Evolutionary conservation across 2,329 filamentous ascomycete genomes (phyloP).

Genomic region (Trichophyton simii): DNA sequence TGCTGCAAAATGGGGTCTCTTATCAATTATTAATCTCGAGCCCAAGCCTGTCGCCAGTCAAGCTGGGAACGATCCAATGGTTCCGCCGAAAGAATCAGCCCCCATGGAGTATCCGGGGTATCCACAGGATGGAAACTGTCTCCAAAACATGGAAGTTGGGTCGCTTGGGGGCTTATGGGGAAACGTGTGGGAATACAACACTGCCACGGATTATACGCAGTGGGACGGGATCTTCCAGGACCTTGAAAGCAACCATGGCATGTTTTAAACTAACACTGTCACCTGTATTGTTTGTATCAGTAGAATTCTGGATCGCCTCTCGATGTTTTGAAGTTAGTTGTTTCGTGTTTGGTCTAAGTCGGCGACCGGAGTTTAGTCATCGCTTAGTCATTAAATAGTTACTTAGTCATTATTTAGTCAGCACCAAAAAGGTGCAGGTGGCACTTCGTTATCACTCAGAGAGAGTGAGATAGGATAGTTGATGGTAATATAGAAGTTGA

Average conservation of each 20-base stretch:
- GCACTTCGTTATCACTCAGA: not conserved
- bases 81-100: not conserved
- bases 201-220: conserved; percentile 1
- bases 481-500: not conserved
- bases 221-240: conserved; percentile 7
- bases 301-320: not conserved
- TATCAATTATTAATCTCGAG: not conserved
- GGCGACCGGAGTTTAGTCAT: no score
- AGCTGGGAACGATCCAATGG: not conserved
- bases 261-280: not conserved
- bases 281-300: not conserved
- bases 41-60: not conserved
- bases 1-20: conserved; percentile 6
- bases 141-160: not conserved
- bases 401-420: no score
- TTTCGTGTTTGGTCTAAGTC: no score
- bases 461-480: not conserved
- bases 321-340: not conserved
- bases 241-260: conserved; percentile 3
- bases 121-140: not conserved
- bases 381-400: no score
- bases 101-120: not conserved
- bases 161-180: not conserved
- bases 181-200: conserved; percentile 3
- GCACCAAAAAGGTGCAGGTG: not conserved